Evolutionary conservation across 306 rosid species (phyloP).

Genomic region (Cicer pinnatifidum): DNA sequence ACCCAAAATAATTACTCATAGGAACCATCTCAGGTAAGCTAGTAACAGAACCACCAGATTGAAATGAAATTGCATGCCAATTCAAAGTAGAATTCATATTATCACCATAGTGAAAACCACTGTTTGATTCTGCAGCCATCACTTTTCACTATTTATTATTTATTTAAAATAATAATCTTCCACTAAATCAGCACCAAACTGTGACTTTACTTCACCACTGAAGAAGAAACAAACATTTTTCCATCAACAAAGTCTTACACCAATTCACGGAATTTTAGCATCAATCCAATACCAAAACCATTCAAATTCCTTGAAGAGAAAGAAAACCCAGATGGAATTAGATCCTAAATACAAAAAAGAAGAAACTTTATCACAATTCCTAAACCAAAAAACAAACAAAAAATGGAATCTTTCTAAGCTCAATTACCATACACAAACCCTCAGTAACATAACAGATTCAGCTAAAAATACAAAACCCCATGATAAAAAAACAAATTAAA

Average conservation of each 20-base stretch:
- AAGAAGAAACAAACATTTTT: conserved; percentile 39
- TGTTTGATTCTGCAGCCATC: conserved; percentile 78
- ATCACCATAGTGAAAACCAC: conserved; percentile 67
- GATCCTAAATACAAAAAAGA: conserved; percentile 18
- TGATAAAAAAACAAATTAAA: not conserved
- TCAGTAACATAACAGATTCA: conserved; percentile 26
- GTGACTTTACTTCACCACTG: not conserved
- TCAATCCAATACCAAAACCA: conserved; percentile 35
- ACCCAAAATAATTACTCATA: conserved; percentile 61
- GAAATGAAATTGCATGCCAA: conserved; percentile 74
- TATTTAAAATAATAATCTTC: conserved; percentile 34
- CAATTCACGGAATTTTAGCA: conserved; percentile 36
- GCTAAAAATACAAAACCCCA: conserved; percentile 7
- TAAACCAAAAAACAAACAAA: not conserved
- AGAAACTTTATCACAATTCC: not conserved
- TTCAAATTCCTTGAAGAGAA: conserved; percentile 32
- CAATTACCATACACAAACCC: conserved; percentile 26
- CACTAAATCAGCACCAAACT: conserved; percentile 19
- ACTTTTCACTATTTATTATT: not conserved
- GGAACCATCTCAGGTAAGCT: conserved; percentile 75
- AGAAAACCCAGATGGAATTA: conserved; percentile 41
- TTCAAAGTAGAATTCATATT: conserved; percentile 61
- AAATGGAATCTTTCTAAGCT: conserved; percentile 34
- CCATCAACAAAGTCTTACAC: conserved; percentile 22
- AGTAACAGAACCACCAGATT: conserved; percentile 60